phyloP scores from a whole-genome alignment of 75 land plant species.

The Cupressus sempervirens region DNA sequence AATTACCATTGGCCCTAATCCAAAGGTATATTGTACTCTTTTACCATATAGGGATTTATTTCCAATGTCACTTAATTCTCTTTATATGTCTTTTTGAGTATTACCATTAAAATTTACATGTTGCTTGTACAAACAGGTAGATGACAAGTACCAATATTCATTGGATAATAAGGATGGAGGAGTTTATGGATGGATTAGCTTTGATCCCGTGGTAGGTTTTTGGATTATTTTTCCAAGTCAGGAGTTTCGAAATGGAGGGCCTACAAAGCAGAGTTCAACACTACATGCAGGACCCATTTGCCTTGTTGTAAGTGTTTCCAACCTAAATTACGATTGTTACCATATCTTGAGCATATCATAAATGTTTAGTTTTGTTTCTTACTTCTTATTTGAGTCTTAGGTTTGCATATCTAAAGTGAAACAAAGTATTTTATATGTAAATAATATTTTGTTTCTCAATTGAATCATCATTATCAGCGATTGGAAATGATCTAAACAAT shows the following conservation, averaged over 20 bases:
- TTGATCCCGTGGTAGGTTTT: conserved; percentile 33
- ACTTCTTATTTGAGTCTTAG: not conserved
- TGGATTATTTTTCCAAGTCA: conserved; percentile 44
- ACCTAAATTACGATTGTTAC: conserved; percentile 27
- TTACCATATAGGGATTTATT: not conserved
- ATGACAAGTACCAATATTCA: conserved; percentile 56
- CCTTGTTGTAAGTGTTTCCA: conserved; percentile 30
- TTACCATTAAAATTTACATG: not conserved
- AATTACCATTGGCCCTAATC: not conserved
- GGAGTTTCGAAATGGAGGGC: conserved; percentile 48
- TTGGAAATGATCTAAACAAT: not conserved
- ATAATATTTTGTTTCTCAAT: not conserved
- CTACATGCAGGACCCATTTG: conserved; percentile 39
- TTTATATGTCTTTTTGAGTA: not conserved
- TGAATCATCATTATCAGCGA: not conserved
- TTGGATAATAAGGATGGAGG: conserved; percentile 36
- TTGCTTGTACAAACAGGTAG: conserved; percentile 22
- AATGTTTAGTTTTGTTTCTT: not conserved
- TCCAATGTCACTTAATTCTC: not conserved
- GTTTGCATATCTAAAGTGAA: not conserved
- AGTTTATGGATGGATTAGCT: conserved; percentile 49
- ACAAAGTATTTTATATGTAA: not conserved
- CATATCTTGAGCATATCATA: not conserved
- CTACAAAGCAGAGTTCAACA: conserved; percentile 43
- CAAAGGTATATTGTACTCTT: not conserved